Evolutionary conservation across 2,329 filamentous ascomycete genomes (phyloP), one percentile per base, ranked within the genome.

Genomic region (Corynespora cassiicola): DNA sequence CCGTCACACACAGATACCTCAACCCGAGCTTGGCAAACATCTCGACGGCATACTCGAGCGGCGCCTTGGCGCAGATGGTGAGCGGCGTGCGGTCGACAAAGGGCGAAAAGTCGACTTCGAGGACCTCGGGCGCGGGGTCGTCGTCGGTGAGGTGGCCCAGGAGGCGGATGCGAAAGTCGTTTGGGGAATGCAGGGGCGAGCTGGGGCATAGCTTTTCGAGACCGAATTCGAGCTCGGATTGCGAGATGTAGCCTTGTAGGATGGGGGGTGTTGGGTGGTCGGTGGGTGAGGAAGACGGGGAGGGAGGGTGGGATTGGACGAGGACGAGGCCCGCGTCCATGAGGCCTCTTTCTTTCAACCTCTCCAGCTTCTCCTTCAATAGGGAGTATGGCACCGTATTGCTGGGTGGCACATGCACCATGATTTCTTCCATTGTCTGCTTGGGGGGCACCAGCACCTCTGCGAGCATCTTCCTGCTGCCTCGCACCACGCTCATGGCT

Each of bases 21-120:
- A 82, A 46, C 0, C 79, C 80, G 26, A 84, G 52, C 54, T 80
- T 81, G 3, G 73, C 74, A 65, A 83, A 82, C 73, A 83, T 77
- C 59, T 82, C 80, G 1, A 81, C 75, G 1, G 73, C 77, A 57
- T 79, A 80, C 56, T 84, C 80, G 51, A 83, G 69, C 7, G 79
- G 79, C 27, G 79, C 77, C 28, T 72, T 71, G 1, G 69, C 71
- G 37, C 70, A 75, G 5, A 82, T 58, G 1, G 64, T 74, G 39
- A 82, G 45, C 1, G 78, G 79, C 11, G 76, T 81, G 2, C 73
- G 66, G 53, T 82, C 79, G 1, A 83, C 71, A 47, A 81, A 78
- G 1, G 65, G 67, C 1, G 68, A 64, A 9, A 82, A 50, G 30
- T 77, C 73, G 11, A 76, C 60, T 17, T 71, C 23, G 45, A 56